Evolutionary conservation across 352 stramenopile species (phyloP).

Genomic region (Bremia lactucae): DNA sequence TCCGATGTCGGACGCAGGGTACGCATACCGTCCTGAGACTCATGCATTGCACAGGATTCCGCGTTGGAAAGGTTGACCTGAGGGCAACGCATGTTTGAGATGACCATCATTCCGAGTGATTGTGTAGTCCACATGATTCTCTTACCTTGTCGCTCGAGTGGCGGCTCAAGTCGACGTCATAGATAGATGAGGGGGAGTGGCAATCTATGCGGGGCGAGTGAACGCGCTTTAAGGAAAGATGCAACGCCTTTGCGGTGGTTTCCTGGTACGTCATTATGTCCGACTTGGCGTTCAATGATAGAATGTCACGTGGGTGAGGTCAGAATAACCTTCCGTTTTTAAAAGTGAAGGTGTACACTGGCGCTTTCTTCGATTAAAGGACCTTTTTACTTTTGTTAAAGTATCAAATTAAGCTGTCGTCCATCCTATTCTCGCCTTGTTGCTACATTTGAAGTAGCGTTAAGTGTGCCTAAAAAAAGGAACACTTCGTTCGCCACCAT

Average conservation of each 20-base stretch:
- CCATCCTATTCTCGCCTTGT: neutral
- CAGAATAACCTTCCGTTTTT: conserved; percentile 9
- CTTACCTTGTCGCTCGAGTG: neutral
- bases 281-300: neutral
- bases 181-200: conserved; percentile 56
- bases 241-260: conserved; percentile 1
- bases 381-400: too few relatives aligned
- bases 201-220: conserved; percentile 30
- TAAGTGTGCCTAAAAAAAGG: neutral
- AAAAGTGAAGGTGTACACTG: conserved; percentile 11
- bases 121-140: too few relatives aligned
- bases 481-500: conserved; percentile 4
- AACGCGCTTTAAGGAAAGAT: conserved; percentile 21
- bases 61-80: conserved; percentile 1
- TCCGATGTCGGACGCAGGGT: conserved; percentile 15
- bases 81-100: neutral
- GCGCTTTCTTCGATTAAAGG: too few relatives aligned
- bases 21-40: conserved; percentile 27
- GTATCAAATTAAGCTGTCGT: conserved; percentile 8
- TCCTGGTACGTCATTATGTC: conserved; percentile 13
- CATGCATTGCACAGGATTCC: conserved; percentile 29
- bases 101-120: neutral
- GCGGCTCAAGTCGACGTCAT: conserved; percentile 34
- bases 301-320: neutral
- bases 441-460: neutral